These are phyloP conservation scores for Alternaria arborescens DNA, from an alignment of 2,329 filamentous ascomycete species.

Conservation along the genomic window DNA sequence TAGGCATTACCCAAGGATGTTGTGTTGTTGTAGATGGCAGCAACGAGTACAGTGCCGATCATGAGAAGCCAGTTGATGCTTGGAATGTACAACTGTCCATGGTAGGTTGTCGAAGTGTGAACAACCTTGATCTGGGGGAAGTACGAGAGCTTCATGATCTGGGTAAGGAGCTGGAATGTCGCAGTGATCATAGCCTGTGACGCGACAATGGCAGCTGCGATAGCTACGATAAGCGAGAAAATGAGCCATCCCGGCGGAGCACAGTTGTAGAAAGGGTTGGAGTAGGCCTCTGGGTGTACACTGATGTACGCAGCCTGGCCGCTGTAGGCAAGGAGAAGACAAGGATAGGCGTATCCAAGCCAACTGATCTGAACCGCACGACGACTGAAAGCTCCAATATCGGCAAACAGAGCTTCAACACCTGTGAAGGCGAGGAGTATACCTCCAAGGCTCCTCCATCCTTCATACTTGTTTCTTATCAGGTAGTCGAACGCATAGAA, in stretches of 20 bases:
- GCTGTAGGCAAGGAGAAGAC: conserved; percentile 70
- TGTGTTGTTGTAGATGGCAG: conserved; percentile 75
- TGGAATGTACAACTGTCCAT: conserved; percentile 80
- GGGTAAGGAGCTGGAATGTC: conserved; percentile 74
- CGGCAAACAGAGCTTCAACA: conserved; percentile 81
- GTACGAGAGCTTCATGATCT: conserved; percentile 77
- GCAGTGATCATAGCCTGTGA: conserved; percentile 82
- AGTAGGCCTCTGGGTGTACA: conserved; percentile 65
- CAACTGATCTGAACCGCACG: conserved; percentile 75
- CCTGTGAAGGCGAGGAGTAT: conserved; percentile 77
- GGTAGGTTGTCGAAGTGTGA: conserved; percentile 74
- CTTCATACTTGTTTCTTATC: conserved; percentile 64
- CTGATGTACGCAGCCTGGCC: conserved; percentile 80
- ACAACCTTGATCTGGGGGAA: conserved; percentile 79
- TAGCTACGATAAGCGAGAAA: conserved; percentile 72
- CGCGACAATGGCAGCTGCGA: conserved; percentile 76
- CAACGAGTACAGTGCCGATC: conserved; percentile 77
- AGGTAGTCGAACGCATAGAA: conserved; percentile 70
- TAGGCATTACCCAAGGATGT: conserved; percentile 74
- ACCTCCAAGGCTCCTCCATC: conserved; percentile 73
- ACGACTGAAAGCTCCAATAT: conserved; percentile 76
- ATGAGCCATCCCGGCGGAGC: conserved; percentile 74
- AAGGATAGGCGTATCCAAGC: conserved; percentile 74
- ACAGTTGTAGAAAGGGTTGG: conserved; percentile 78
- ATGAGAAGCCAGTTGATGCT: conserved; percentile 80